These are phyloP conservation scores for Cryptosporidium xiaoi DNA, from an alignment of 169 alveolate species.

Conservation along the genomic window DNA sequence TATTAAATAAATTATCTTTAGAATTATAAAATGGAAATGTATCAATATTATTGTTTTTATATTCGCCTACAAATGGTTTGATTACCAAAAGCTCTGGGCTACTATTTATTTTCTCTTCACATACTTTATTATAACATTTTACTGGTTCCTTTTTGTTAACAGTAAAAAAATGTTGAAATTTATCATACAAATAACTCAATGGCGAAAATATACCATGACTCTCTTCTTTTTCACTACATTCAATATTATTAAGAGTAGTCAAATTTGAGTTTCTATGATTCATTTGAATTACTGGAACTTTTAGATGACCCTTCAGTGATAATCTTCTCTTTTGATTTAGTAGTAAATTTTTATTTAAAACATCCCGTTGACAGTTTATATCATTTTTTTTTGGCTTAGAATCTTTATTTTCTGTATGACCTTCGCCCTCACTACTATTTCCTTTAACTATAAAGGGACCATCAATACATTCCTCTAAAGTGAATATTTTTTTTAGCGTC, in stretches of 20 bases:
- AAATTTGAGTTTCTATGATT: neutral
- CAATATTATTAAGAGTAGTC: neutral
- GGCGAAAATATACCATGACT: neutral
- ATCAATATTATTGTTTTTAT: neutral
- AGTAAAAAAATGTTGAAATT: slow-evolving; percentile 5
- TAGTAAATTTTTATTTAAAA: neutral
- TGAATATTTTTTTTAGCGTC: neutral
- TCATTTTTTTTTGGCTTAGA: neutral
- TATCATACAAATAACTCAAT: slow-evolving; percentile 5
- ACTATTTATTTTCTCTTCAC: neutral
- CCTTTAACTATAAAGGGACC: neutral
- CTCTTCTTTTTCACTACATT: neutral
- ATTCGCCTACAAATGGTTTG: slow-evolving; percentile 1
- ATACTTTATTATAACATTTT: neutral
- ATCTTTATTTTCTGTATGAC: neutral
- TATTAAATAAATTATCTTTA: neutral
- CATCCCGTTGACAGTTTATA: neutral
- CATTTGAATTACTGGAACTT: slow-evolving; percentile 3
- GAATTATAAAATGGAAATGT: neutral
- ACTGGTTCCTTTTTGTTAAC: neutral
- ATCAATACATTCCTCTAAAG: neutral
- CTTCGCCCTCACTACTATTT: neutral
- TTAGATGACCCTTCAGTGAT: slow-evolving; percentile 5
- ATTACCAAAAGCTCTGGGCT: neutral
- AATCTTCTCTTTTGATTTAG: slow-evolving; percentile 8